Evolutionary conservation across 768 basidiomycete genomes (phyloP).

Genomic region (Boletus rex-veris): DNA sequence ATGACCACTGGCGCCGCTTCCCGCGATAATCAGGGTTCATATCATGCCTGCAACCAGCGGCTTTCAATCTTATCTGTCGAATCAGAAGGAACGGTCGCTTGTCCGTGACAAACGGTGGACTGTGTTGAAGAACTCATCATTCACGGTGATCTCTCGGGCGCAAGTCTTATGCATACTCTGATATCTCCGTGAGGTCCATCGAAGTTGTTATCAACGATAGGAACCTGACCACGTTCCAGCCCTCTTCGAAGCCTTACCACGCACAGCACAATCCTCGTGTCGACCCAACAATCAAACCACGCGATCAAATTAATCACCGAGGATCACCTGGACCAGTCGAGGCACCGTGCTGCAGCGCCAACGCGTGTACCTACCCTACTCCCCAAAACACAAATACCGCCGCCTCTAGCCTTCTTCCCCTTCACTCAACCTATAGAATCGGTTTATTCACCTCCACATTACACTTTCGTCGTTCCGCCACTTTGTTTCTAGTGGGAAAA

Average conservation of each 20-base stretch:
- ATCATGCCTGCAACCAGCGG: neutral
- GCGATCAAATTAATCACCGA: constrained; percentile 22
- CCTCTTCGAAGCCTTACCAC: neutral
- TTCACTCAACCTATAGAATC: constrained; percentile 2
- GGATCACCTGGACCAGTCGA: constrained; percentile 15
- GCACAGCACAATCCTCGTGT: constrained; percentile 15
- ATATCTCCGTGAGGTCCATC: neutral
- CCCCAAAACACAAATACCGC: constrained; percentile 16
- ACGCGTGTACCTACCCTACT: neutral
- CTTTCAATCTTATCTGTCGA: too few species aligned
- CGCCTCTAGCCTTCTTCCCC: neutral
- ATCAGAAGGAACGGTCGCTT: too few species aligned
- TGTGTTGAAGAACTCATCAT: too few species aligned
- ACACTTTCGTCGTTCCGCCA: neutral
- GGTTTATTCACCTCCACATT: neutral
- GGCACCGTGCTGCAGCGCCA: constrained; percentile 1
- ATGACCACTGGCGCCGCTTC: neutral
- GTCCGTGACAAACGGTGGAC: too few species aligned
- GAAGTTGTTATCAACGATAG: too few species aligned
- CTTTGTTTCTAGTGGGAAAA: neutral
- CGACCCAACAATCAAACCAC: constrained; percentile 1
- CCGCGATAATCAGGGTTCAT: neutral
- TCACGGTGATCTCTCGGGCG: too few species aligned
- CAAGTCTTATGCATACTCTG: too few species aligned
- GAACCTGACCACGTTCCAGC: constrained; percentile 15